Conservation (phyloP, 192 early-diverging fungal species). For the Rhizoclosmatium sp. region DNA sequence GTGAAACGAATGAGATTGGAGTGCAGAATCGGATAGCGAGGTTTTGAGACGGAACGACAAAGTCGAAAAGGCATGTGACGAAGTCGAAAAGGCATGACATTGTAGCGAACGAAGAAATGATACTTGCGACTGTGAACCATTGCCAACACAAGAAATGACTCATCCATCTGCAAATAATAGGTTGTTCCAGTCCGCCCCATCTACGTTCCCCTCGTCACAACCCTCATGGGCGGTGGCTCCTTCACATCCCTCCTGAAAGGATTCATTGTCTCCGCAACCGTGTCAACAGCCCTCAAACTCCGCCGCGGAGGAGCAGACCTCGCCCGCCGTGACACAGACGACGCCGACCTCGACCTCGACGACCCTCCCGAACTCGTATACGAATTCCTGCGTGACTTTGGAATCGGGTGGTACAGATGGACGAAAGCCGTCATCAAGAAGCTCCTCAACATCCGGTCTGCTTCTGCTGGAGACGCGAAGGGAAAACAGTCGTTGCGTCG, state of each 20-base stretch:
- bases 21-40: too few relatives aligned
- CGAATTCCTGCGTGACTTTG: slow-evolving; percentile 29
- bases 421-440: slow-evolving; percentile 6
- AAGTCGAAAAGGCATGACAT: neutral
- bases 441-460: slow-evolving; percentile 16
- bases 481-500: neutral
- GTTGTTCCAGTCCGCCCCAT: slow-evolving; percentile 25
- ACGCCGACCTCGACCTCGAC: neutral
- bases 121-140: neutral
- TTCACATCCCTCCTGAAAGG: slow-evolving; percentile 6
- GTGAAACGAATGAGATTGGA: neutral
- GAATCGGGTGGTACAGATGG: slow-evolving; percentile 28
- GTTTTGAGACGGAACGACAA: too few relatives aligned
- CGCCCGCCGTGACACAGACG: neutral
- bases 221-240: slow-evolving; percentile 15
- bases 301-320: slow-evolving; percentile 10
- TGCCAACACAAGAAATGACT: neutral
- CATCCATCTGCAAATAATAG: neutral
- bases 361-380: slow-evolving; percentile 5
- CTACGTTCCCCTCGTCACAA: slow-evolving; percentile 28
- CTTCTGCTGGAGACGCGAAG: neutral
- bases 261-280: slow-evolving; percentile 4
- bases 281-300: slow-evolving; percentile 15
- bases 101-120: neutral
- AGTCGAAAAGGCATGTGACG: neutral